These are phyloP conservation scores for Cyamopsis tetragonoloba DNA, from an alignment of 306 rosid species.

Conservation along the genomic window DNA sequence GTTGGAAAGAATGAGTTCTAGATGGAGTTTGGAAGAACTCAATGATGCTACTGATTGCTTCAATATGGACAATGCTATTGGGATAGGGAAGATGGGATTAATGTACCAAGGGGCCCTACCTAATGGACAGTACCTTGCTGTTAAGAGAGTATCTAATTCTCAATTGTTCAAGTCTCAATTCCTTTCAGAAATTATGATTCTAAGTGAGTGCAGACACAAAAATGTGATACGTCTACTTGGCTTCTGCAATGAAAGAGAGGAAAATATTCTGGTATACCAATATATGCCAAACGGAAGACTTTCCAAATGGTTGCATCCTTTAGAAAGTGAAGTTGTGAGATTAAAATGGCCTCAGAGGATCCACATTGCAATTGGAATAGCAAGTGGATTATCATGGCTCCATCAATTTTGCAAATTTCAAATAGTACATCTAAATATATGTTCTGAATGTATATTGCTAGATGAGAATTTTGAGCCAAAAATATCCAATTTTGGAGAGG, in stretches of 20 bases:
- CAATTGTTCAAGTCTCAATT: background rate
- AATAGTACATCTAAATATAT: conserved; percentile 21
- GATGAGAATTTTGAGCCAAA: conserved; percentile 31
- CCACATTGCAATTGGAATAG: conserved; percentile 32
- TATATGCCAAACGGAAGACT: conserved; percentile 33
- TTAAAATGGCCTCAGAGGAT: background rate
- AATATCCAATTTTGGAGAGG: conserved; percentile 33
- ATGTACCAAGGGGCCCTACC: conserved; percentile 28
- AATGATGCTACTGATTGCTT: conserved; percentile 25
- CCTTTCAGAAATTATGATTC: conserved; percentile 5
- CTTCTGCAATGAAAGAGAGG: conserved; percentile 13
- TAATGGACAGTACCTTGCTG: conserved; percentile 14
- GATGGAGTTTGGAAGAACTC: conserved; percentile 9
- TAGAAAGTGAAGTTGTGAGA: background rate
- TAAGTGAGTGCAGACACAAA: conserved; percentile 19
- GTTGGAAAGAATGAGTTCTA: background rate
- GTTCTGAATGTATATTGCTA: conserved; percentile 24
- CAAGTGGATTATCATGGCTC: conserved; percentile 33
- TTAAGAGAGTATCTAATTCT: conserved; percentile 24
- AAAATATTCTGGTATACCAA: conserved; percentile 16
- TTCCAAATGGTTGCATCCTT: conserved; percentile 24
- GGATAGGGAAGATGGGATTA: conserved; percentile 24
- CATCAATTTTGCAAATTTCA: conserved; percentile 22
- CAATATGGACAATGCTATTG: conserved; percentile 1
- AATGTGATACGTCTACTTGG: conserved; percentile 2